Evolutionary conservation across 371 early-diverging fungal genomes (phyloP).

Genomic region (Apophysomyces sp.): DNA sequence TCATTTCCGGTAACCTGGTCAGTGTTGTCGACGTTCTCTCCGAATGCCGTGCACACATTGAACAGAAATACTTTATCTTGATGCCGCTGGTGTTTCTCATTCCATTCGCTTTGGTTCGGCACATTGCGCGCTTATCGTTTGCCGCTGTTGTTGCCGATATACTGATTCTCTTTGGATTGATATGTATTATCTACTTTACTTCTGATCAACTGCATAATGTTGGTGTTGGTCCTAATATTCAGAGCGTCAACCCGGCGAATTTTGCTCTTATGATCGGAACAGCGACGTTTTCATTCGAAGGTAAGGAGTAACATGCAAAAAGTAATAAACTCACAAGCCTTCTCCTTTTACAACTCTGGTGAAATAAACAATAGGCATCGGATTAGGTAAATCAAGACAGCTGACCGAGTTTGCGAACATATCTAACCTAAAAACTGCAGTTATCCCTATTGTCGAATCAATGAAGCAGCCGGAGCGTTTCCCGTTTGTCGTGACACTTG

Average conservation of each 20-base stretch:
- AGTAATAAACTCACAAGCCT: background rate
- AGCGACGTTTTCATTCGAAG: slow-evolving; percentile 79
- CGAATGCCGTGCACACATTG: slow-evolving; percentile 26
- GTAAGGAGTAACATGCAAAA: slow-evolving; percentile 15
- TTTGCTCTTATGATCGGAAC: slow-evolving; percentile 78
- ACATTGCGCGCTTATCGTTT: slow-evolving; percentile 64
- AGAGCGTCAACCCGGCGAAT: slow-evolving; percentile 52
- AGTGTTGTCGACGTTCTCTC: slow-evolving; percentile 46
- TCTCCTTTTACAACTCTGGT: too few species aligned
- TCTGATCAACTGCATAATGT: slow-evolving; percentile 25
- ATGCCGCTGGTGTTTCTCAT: slow-evolving; percentile 59
- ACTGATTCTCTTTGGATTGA: slow-evolving; percentile 69
- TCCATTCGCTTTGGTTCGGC: slow-evolving; percentile 69
- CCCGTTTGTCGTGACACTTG: slow-evolving; percentile 53
- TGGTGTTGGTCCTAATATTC: slow-evolving; percentile 46
- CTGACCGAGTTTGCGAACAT: background rate
- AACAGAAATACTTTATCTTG: slow-evolving; percentile 54
- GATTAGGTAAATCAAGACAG: slow-evolving; percentile 5
- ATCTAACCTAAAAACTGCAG: slow-evolving; percentile 6
- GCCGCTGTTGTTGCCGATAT: slow-evolving; percentile 74
- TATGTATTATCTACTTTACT: slow-evolving; percentile 44
- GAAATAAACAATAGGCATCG: background rate
- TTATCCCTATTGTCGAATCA: slow-evolving; percentile 55
- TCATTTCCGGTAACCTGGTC: slow-evolving; percentile 45
- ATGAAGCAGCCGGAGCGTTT: slow-evolving; percentile 62